phyloP scores from a whole-genome alignment of 176 grass and related monocot species.

The Echinochloa phyllopogon region DNA sequence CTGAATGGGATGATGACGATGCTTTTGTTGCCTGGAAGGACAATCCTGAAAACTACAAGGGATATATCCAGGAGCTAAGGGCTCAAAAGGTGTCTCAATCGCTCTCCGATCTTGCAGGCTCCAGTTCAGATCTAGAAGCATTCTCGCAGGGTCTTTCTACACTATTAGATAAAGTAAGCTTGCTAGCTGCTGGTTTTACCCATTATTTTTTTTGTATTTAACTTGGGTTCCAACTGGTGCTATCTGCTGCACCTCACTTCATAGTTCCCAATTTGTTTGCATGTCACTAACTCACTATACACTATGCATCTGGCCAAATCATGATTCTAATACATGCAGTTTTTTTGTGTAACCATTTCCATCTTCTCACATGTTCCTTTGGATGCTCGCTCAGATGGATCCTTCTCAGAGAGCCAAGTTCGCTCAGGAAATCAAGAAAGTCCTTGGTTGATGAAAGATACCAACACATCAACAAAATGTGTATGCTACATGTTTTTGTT shows the following conservation, averaged over 20 bases:
- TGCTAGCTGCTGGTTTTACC: conserved; percentile 25
- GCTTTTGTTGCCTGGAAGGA: conserved; percentile 92
- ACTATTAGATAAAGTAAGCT: conserved; percentile 81
- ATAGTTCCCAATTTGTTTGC: not conserved
- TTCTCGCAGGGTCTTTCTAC: conserved; percentile 75
- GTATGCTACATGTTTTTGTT: conserved; percentile 39
- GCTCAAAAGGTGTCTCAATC: conserved; percentile 69
- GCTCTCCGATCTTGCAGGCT: conserved; percentile 50
- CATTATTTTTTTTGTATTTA: not conserved
- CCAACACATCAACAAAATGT: conserved; percentile 39
- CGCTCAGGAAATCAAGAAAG: conserved; percentile 67
- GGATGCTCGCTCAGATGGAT: conserved; percentile 73
- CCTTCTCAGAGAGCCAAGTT: conserved; percentile 68
- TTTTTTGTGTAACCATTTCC: not conserved
- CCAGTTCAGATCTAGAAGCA: conserved; percentile 67
- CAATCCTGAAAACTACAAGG: conserved; percentile 72
- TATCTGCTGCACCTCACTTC: not conserved
- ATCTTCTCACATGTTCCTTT: conserved; percentile 20
- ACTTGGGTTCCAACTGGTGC: not conserved
- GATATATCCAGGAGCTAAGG: conserved; percentile 70
- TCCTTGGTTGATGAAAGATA: conserved; percentile 53
- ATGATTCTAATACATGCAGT: not conserved
- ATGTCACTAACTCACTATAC: not conserved
- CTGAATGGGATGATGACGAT: conserved; percentile 85
- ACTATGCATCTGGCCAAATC: not conserved